These are phyloP conservation scores for Panicum miliaceum DNA, from an alignment of 176 grass and related monocot genomes.

Conservation along the genomic window DNA sequence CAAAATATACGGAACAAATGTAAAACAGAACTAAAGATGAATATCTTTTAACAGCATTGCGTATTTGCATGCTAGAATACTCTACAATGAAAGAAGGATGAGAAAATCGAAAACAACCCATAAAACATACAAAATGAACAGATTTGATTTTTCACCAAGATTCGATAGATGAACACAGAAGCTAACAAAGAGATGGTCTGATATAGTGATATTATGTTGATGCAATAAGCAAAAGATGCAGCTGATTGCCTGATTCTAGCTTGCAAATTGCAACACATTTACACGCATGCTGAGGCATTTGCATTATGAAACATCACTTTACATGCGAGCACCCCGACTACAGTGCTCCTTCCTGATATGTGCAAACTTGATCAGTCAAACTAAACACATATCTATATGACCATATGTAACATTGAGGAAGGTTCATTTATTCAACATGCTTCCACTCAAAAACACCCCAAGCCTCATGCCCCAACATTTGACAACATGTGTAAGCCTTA, in stretches of 20 bases:
- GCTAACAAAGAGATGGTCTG: neutral
- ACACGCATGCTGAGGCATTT: neutral
- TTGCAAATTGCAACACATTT: neutral
- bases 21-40: neutral
- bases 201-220: neutral
- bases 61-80: neutral
- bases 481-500: neutral
- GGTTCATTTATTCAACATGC: constrained; percentile 6
- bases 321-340: constrained; percentile 4
- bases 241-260: neutral
- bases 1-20: neutral
- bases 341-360: constrained; percentile 14
- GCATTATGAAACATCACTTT: neutral
- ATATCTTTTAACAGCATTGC: neutral
- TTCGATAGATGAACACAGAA: neutral
- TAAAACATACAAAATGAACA: constrained; percentile 34
- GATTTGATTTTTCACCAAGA: constrained; percentile 20
- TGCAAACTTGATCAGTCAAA: neutral
- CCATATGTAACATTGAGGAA: neutral
- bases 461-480: neutral
- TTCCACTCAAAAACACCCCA: neutral
- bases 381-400: constrained; percentile 2
- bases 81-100: neutral
- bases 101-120: constrained; percentile 10
- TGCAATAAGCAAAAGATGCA: constrained; percentile 15